These are phyloP conservation scores for Anisodus acutangulus DNA, from an alignment of 257 asterid species.

Conservation along the genomic window DNA sequence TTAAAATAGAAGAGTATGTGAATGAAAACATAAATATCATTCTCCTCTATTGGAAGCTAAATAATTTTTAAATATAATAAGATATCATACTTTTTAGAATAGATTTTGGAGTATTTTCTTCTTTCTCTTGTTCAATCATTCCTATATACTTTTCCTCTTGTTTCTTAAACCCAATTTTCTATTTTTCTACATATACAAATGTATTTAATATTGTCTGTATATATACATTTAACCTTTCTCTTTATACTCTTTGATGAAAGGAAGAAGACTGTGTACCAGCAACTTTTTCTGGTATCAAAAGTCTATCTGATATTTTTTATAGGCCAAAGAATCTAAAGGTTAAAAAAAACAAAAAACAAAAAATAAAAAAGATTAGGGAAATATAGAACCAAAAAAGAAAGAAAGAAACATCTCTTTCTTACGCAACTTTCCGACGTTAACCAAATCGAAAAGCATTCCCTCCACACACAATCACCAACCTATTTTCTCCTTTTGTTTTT, in stretches of 20 bases:
- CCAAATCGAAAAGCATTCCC: constrained; percentile 83
- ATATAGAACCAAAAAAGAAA: constrained; percentile 22
- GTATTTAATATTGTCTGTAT: not conserved
- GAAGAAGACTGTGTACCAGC: not conserved
- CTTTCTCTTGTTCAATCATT: too few relatives aligned
- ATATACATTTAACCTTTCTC: not conserved
- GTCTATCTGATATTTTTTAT: not conserved
- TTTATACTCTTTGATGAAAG: constrained; percentile 16
- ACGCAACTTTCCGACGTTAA: constrained; percentile 86
- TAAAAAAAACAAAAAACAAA: not conserved
- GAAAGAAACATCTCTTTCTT: constrained; percentile 60
- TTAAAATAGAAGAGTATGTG: not conserved
- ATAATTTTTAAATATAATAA: not conserved
- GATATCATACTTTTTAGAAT: not conserved
- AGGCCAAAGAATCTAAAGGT: not conserved
- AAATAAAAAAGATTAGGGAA: not conserved
- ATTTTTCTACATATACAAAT: not conserved
- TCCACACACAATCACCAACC: not conserved
- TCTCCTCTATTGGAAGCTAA: too few relatives aligned
- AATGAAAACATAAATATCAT: too few relatives aligned
- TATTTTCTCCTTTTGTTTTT: not conserved
- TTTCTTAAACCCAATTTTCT: not conserved
- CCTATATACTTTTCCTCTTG: too few relatives aligned
- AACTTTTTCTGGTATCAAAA: not conserved
- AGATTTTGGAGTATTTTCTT: too few relatives aligned